Evolutionary conservation across 2,329 filamentous ascomycete species (phyloP), one percentile per base, ranked within the genome.

Genomic region (Cladophialophora chaetospira): DNA sequence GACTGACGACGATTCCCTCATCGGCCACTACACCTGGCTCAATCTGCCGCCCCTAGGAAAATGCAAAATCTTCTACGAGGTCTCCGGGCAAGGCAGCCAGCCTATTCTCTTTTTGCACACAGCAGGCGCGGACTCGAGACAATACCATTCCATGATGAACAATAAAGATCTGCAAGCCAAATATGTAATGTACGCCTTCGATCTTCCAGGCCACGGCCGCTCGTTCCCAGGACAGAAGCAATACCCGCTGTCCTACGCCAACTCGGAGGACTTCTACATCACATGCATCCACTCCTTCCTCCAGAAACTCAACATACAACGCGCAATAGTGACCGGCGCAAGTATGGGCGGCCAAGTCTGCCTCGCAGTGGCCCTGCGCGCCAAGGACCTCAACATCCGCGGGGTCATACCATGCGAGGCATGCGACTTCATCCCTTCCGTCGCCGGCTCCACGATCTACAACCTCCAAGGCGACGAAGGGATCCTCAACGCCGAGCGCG

Each of bases 41-140:
- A 58, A 35, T 6, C 40, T 61, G 3, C 6, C 58, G 1, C 38
- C 38, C 10, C 21, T 61, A 5, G 61, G 58, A n/a, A 58, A 61
- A 31, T 57, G 58, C 47, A 63, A 63, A 52, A 53, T 63, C 36
- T 63, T 63, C 43, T 63, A 63, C 45, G 61, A 63, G 23, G 29
- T 28, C 25, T 56, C 61, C 1, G 61, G 61, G 19, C 23, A 28
- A 13, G 58, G 61, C 26, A 28, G 28, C 29, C 55, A 63, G 26
- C 25, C 29, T 4, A 31, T 63, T 9, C 52, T 63, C 13, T 63
- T 63, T 47, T 55, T 63, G 2, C 61, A 63, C 35, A 63, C 61
- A 8, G 58, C 61, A 1, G 61, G 58, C 17, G 53, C 58, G 8
- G 61, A 63, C 43, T 58, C 58, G 3, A 15, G 58, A 5, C 61